phyloP scores from a whole-genome alignment of 768 basidiomycete genomes.

The Kondoa subrosea region DNA sequence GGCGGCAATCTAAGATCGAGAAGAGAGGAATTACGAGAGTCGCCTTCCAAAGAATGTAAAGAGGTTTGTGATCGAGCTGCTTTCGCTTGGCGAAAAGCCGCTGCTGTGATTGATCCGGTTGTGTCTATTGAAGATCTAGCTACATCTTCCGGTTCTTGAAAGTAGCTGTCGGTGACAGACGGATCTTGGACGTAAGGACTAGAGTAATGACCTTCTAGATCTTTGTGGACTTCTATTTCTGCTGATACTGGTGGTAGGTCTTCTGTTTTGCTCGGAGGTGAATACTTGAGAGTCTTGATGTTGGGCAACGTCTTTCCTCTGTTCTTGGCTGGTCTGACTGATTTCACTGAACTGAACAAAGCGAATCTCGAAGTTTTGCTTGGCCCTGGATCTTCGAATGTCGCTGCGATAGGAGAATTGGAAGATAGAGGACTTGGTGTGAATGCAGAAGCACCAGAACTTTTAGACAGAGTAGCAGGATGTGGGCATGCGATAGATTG shows the following conservation, averaged over 20 bases:
- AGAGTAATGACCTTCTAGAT: not conserved
- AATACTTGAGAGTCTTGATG: not conserved
- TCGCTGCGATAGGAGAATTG: not conserved
- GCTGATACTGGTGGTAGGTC: not conserved
- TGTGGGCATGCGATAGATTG: not conserved
- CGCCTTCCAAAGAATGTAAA: not conserved
- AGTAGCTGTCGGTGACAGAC: not conserved
- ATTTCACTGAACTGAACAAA: not conserved
- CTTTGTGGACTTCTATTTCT: not conserved
- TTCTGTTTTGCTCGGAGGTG: not conserved
- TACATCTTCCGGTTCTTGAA: not conserved
- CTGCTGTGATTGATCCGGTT: not conserved
- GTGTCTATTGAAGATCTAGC: not conserved
- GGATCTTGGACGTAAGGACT: too few species aligned
- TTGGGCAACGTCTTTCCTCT: not conserved
- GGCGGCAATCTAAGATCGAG: not conserved
- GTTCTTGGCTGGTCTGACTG: not conserved
- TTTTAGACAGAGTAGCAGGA: not conserved
- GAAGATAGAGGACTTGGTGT: not conserved
- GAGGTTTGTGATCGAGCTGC: constrained; percentile 1
- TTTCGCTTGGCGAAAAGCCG: not conserved
- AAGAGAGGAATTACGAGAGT: not conserved
- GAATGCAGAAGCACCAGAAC: not conserved
- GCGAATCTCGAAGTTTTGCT: not conserved
- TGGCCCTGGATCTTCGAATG: not conserved